Conservation (phyloP, 2,329 filamentous ascomycete species). For the Verruconis gallopava region DNA sequence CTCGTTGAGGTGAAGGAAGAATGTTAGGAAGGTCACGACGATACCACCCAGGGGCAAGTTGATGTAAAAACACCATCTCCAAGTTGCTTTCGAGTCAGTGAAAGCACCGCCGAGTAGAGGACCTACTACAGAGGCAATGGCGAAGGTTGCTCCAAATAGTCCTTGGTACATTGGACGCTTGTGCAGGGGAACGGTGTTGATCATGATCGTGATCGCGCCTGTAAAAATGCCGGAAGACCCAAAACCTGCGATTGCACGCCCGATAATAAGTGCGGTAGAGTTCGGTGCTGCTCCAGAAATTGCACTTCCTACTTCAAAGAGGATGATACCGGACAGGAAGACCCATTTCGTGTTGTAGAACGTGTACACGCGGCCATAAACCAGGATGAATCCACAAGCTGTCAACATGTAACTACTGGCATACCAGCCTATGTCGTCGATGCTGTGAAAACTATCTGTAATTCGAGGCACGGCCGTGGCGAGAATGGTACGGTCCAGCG, state of each 20-base stretch:
- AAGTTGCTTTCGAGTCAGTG: conserved; percentile 10
- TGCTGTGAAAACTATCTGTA: conserved; percentile 13
- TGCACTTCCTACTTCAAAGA: conserved; percentile 13
- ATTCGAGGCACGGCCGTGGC: conserved; percentile 14
- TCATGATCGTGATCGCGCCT: conserved; percentile 12
- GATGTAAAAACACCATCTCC: conserved; percentile 19
- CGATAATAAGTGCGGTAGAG: conserved; percentile 13
- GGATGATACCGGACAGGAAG: conserved; percentile 8
- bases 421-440: conserved; percentile 12
- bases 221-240: conserved; percentile 13
- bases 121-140: conserved; percentile 10
- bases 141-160: conserved; percentile 11
- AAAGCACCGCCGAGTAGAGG: conserved; percentile 16
- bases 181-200: conserved; percentile 11
- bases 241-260: conserved; percentile 14
- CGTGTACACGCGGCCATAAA: conserved; percentile 11
- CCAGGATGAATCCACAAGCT: conserved; percentile 8
- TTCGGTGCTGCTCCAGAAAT: conserved; percentile 13
- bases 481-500: conserved; percentile 12
- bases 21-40: conserved; percentile 12
- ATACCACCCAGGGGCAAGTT: conserved; percentile 17
- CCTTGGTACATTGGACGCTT: conserved; percentile 13
- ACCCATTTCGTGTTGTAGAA: conserved; percentile 10
- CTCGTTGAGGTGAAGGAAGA: conserved; percentile 11
- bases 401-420: conserved; percentile 10